phyloP scores from a whole-genome alignment of 208 protist genomes.

The Acanthamoeba sp. region DNA sequence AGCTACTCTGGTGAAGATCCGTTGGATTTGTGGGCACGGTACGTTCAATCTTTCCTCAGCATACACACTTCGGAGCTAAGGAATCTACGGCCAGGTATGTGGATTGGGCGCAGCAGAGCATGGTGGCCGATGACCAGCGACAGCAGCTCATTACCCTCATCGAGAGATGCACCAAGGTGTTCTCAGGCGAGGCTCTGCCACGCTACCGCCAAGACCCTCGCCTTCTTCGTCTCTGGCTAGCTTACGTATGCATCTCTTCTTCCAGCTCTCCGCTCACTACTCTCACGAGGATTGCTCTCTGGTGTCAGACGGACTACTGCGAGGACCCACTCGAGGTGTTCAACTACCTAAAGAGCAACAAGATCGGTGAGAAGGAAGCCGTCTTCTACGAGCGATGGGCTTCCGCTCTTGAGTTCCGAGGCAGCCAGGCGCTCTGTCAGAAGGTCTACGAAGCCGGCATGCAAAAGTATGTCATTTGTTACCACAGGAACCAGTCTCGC shows the following conservation, averaged over 20 bases:
- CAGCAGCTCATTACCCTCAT: constrained; percentile 3
- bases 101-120: constrained; percentile 47
- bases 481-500: background rate
- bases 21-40: background rate
- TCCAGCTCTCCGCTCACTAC: background rate
- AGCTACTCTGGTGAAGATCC: constrained; percentile 11
- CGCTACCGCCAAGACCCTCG: constrained; percentile 25
- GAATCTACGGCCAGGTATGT: constrained; percentile 21
- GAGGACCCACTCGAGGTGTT: constrained; percentile 31
- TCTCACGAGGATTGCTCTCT: background rate
- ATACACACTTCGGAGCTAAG: no score
- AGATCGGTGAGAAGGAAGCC: constrained; percentile 26
- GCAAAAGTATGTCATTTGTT: background rate
- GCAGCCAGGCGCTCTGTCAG: constrained; percentile 31
- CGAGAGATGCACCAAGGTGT: background rate
- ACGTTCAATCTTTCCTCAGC: background rate
- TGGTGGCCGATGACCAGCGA: background rate
- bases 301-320: constrained; percentile 34
- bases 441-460: constrained; percentile 42
- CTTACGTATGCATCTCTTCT: background rate
- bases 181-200: background rate
- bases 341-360: constrained; percentile 44
- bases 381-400: constrained; percentile 42
- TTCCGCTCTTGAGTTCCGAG: background rate
- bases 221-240: constrained; percentile 15